Evolutionary conservation across 2,329 filamentous ascomycete genomes (phyloP), one percentile per base, ranked within the genome.

Genomic region (Bisporella sp.): DNA sequence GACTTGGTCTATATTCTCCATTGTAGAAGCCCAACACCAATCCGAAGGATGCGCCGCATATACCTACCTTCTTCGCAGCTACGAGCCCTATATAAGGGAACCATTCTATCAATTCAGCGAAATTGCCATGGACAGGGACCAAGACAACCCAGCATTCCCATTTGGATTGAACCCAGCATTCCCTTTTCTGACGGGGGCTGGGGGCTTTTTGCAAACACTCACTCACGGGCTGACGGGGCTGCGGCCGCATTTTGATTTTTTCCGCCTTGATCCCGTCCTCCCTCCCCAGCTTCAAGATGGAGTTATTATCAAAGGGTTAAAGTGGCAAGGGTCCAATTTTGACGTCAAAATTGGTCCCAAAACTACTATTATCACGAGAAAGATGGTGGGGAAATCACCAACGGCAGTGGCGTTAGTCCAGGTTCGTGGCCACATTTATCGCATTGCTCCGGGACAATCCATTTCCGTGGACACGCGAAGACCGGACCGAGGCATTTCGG

Each of bases 41-140:
- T 76, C 76, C 0, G 83, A 81, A 1, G 84, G 84, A 4, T 88
- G 84, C 64, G 79, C 82, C 0, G 76, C 79, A 3, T 86, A 80
- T 61, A 87, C 83, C 0, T 87, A 87, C 60, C 73, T 79, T 5
- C 73, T 85, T 31, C 79, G 83, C 53, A 77, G 79, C 0, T 79
- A 74, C 37, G 71, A 78, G 35, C 82, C 84, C 0, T 87, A 88
- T 58, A 68, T 76, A 2, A 75, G 84, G 7, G 77, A 75, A 1
- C 84, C 84, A 0, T 88, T 82, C 75, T 87, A 79, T 66, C 82
- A 87, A 56, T 81, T 84, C 61, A 85, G 82, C 0, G 84, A 88
- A 60, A 83, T 87, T 61, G 68, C 84, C 45, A 65, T 79, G 31
- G 84, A 88, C 60, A 72, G 84, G 52, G 73, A 71, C 45, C 70